These are phyloP conservation scores for Wilcoxina mikolae DNA, from an alignment of 495 filamentous ascomycete species.

Conservation along the genomic window DNA sequence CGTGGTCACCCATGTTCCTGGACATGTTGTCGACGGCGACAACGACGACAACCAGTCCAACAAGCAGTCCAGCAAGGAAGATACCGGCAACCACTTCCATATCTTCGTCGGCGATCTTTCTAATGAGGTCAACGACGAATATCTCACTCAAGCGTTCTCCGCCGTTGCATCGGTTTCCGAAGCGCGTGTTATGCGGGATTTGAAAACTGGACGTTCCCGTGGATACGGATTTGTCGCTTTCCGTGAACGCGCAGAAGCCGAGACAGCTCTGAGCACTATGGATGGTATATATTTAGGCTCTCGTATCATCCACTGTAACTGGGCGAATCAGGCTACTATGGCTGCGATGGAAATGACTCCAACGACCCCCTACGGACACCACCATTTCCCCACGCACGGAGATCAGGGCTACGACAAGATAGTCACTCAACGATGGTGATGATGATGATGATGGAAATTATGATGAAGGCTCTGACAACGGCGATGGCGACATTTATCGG, in stretches of 20 bases:
- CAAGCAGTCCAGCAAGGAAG: no score
- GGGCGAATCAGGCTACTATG: conserved; percentile 98
- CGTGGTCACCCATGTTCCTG: no score
- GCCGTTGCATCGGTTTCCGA: not conserved
- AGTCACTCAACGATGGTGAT: conserved; percentile 74
- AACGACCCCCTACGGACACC: conserved; percentile 88
- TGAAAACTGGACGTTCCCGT: not conserved
- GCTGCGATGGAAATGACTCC: conserved; percentile 97
- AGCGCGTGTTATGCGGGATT: not conserved
- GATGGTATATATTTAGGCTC: conserved; percentile 99
- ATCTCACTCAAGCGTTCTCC: not conserved
- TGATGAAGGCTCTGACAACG: no score
- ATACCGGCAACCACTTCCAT: no score
- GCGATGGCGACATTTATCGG: no score
- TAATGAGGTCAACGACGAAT: not conserved
- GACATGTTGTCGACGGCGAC: no score
- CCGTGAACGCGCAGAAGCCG: conserved; percentile 79
- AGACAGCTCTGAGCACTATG: conserved; percentile 94
- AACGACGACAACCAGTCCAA: no score
- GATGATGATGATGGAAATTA: no score
- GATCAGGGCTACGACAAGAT: conserved; percentile 98
- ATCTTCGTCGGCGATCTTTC: not conserved
- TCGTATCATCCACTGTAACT: conserved; percentile 97
- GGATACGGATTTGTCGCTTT: not conserved
- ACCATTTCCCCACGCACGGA: conserved; percentile 94